These are phyloP conservation scores for Scheffersomyces parashehatae DNA, from an alignment of 1,139 yeast genomes.

Conservation along the genomic window DNA sequence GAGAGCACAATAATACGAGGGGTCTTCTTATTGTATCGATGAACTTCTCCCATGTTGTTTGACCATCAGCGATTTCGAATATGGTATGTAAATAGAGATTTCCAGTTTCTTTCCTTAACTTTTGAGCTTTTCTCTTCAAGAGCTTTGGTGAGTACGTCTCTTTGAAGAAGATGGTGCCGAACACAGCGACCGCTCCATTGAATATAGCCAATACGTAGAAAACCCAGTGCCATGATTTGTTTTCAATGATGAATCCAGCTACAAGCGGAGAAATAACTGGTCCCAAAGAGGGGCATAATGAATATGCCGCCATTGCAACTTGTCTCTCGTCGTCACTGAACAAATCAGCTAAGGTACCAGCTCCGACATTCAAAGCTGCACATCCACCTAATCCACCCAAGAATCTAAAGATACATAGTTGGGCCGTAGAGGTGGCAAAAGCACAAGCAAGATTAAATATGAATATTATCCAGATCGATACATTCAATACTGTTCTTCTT, in stretches of 20 bases:
- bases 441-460: slow-evolving; percentile 61
- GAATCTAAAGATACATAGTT: slow-evolving; percentile 56
- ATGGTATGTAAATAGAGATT: slow-evolving; percentile 56
- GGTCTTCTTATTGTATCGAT: slow-evolving; percentile 51
- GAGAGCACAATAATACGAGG: slow-evolving; percentile 45
- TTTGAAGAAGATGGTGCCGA: slow-evolving; percentile 42
- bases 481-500: slow-evolving; percentile 49
- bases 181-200: slow-evolving; percentile 45
- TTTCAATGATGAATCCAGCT: slow-evolving; percentile 43
- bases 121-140: slow-evolving; percentile 45
- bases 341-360: slow-evolving; percentile 63
- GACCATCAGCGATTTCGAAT: slow-evolving; percentile 46
- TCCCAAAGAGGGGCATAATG: slow-evolving; percentile 52
- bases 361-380: slow-evolving; percentile 64
- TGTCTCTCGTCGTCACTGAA: slow-evolving; percentile 52
- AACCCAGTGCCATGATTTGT: slow-evolving; percentile 57
- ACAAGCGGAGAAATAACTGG: slow-evolving; percentile 35
- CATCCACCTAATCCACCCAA: slow-evolving; percentile 64
- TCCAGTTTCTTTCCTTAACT: slow-evolving; percentile 49
- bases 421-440: slow-evolving; percentile 49
- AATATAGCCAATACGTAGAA: slow-evolving; percentile 55
- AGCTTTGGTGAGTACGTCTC: slow-evolving; percentile 63
- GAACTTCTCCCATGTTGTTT: slow-evolving; percentile 28
- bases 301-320: slow-evolving; percentile 55
- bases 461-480: slow-evolving; percentile 49